Conservation (phyloP, 768 basidiomycete species). For the Boletus reticuloceps region DNA sequence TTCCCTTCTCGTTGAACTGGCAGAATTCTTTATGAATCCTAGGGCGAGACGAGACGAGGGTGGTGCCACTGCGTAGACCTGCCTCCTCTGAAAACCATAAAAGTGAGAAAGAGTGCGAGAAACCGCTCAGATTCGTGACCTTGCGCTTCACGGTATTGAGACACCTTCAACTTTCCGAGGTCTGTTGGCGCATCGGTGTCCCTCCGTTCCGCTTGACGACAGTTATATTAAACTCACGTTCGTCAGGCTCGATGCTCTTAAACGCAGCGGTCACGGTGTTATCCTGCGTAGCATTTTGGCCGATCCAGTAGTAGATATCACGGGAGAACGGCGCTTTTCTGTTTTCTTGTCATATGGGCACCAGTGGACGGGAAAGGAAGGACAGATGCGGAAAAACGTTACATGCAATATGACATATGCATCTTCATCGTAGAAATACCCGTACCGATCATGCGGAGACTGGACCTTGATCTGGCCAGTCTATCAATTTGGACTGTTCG, state of each 20-base stretch:
- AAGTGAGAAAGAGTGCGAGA: conserved; percentile 49
- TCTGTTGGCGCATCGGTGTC: background rate
- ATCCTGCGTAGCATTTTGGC: conserved; percentile 55
- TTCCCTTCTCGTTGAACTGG: conserved; percentile 22
- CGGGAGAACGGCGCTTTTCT: conserved; percentile 40
- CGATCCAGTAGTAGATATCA: conserved; percentile 64
- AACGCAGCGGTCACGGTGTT: conserved; percentile 63
- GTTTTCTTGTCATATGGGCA: conserved; percentile 38
- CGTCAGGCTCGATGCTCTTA: conserved; percentile 66
- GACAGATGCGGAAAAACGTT: conserved; percentile 12
- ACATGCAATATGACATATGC: conserved; percentile 66
- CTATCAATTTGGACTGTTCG: conserved; percentile 51
- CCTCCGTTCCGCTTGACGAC: background rate
- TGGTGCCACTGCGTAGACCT: no score
- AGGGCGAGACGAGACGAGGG: no score
- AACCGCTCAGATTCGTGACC: conserved; percentile 52
- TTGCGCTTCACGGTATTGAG: conserved; percentile 62
- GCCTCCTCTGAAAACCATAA: conserved; percentile 41
- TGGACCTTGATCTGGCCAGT: conserved; percentile 8
- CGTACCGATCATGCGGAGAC: conserved; percentile 34
- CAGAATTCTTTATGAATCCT: no score
- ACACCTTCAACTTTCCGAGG: conserved; percentile 51
- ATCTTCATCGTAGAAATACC: conserved; percentile 63
- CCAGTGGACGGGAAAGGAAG: background rate
- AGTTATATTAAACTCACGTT: conserved; percentile 25